Evolutionary conservation across 805 yeast genomes (phyloP).

Genomic region (Sugiyamaella smithiae): DNA sequence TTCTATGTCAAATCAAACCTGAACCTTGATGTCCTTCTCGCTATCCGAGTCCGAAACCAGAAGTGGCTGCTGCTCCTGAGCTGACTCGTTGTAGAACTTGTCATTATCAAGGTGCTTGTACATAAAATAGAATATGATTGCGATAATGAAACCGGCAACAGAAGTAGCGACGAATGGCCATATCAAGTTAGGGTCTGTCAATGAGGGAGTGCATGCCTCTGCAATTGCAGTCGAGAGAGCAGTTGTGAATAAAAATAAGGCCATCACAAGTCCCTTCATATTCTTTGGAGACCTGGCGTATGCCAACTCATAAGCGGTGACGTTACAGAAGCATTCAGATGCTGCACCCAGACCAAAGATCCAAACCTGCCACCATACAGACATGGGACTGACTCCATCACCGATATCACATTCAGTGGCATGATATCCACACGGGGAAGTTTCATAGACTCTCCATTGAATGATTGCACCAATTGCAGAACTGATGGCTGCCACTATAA

Average conservation of each 20-base stretch:
- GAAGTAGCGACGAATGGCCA: conserved; percentile 44
- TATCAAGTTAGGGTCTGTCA: conserved; percentile 42
- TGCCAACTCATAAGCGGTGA: conserved; percentile 54
- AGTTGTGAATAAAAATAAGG: conserved; percentile 37
- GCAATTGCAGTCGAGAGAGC: conserved; percentile 50
- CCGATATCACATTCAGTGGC: conserved; percentile 30
- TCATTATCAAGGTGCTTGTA: conserved; percentile 12
- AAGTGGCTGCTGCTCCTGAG: neutral
- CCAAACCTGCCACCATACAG: conserved; percentile 36
- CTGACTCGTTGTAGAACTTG: conserved; percentile 8
- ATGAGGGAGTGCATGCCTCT: conserved; percentile 41
- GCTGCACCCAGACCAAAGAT: conserved; percentile 46
- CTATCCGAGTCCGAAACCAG: neutral
- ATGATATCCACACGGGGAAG: conserved; percentile 51
- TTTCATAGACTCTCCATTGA: conserved; percentile 47
- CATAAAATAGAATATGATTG: conserved; percentile 19
- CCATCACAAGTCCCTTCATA: conserved; percentile 51
- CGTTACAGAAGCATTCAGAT: conserved; percentile 52
- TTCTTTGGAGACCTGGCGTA: conserved; percentile 50
- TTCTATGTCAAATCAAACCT: no score
- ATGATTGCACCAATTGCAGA: conserved; percentile 50
- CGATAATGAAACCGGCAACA: conserved; percentile 38
- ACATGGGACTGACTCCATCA: conserved; percentile 34
- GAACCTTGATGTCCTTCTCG: no score
- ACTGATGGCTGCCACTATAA: conserved; percentile 45